Conservation (phyloP, 441 rosid genomes). For the Populus hybrid region DNA sequence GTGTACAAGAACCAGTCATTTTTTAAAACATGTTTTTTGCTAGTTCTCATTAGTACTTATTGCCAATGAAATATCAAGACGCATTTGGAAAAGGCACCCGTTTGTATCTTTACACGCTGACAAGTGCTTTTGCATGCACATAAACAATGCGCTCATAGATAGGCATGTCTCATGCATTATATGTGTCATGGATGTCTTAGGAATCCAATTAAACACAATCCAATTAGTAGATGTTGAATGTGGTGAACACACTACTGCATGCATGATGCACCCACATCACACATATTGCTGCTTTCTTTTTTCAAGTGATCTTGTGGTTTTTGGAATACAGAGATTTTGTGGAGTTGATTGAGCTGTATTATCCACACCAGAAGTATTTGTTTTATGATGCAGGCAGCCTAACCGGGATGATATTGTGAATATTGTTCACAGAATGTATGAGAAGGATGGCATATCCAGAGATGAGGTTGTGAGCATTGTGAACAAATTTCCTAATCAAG, state of each 20-base stretch:
- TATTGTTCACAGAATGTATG: conserved; percentile 83
- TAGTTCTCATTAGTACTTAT: not conserved
- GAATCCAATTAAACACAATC: not conserved
- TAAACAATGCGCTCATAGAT: not conserved
- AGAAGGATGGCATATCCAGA: conserved; percentile 76
- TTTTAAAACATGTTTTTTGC: too few species aligned
- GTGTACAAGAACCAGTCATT: too few species aligned
- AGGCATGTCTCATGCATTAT: not conserved
- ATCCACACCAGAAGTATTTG: conserved; percentile 18
- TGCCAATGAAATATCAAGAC: not conserved
- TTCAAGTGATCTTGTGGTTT: not conserved
- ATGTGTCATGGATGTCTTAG: not conserved
- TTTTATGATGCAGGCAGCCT: conserved; percentile 71
- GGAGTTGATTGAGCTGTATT: conserved; percentile 5
- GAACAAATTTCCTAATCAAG: conserved; percentile 86
- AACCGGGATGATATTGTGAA: conserved; percentile 77
- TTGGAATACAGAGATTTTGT: not conserved
- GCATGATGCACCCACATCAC: not conserved
- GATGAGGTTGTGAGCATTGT: conserved; percentile 67
- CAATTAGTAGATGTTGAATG: not conserved
- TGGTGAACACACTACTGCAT: not conserved
- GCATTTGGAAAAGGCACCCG: not conserved
- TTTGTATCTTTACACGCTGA: not conserved
- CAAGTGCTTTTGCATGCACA: not conserved
- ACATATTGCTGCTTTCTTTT: not conserved